Percentiles rank a stretch among this genome's conserved stretches.
phyloP scores from a whole-genome alignment of 495 filamentous ascomycete genomes.

The Hypoxylon cercidicola region DNA sequence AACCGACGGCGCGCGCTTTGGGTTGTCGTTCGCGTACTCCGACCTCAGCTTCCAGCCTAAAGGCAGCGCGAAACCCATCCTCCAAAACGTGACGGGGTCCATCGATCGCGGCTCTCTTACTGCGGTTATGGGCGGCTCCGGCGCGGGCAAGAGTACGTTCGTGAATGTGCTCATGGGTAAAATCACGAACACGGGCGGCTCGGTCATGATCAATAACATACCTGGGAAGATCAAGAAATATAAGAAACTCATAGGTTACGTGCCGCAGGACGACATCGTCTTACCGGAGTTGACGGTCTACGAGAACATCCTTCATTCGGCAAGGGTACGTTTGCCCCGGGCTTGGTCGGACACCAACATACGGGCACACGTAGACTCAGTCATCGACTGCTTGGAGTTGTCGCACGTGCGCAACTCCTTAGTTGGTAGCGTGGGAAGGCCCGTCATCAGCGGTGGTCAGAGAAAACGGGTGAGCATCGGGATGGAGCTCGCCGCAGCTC shows the following conservation, averaged over 20 bases:
- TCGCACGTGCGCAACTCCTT: constrained; percentile 55
- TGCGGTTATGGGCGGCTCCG: constrained; percentile 63
- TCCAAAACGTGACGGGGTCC: constrained; percentile 61
- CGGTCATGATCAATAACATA: constrained; percentile 59
- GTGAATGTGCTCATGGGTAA: constrained; percentile 67
- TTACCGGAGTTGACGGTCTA: constrained; percentile 62
- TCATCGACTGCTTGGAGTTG: constrained; percentile 58
- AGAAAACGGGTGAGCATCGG: constrained; percentile 64
- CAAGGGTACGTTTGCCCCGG: constrained; percentile 58
- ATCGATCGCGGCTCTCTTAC: constrained; percentile 61
- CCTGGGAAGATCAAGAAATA: constrained; percentile 58
- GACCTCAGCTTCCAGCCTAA: constrained; percentile 59
- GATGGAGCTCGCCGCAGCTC: constrained; percentile 71
- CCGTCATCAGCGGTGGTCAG: constrained; percentile 61
- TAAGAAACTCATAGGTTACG: constrained; percentile 66
- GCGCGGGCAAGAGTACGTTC: constrained; percentile 62
- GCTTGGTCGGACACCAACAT: constrained; percentile 53
- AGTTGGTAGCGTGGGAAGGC: constrained; percentile 56
- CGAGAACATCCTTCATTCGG: constrained; percentile 65
- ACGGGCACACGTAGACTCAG: constrained; percentile 53
- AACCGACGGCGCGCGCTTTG: constrained; percentile 60
- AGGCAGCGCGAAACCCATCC: constrained; percentile 53
- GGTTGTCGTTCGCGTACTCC: constrained; percentile 61
- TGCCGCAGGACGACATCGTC: constrained; percentile 64
- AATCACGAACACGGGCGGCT: constrained; percentile 53